phyloP scores from a whole-genome alignment of 1,139 yeast genomes.

The Taiozyma sp. region DNA sequence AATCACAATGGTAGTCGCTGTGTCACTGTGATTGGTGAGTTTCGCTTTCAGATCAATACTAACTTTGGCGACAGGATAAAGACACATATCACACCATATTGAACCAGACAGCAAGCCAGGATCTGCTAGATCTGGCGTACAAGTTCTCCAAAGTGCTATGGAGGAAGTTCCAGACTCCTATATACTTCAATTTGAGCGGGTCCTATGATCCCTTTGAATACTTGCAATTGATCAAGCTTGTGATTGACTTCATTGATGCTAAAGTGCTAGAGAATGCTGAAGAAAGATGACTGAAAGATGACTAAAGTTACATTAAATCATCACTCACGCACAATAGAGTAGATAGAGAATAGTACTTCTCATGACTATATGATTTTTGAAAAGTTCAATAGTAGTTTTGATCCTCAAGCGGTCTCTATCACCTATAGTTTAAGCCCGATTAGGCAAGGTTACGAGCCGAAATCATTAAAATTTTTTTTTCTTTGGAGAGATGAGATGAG shows the following conservation, averaged over 20 bases:
- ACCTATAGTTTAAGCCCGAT: not conserved
- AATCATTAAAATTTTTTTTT: not conserved
- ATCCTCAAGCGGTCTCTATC: too few relatives aligned
- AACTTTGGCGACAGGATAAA: conserved; percentile 21
- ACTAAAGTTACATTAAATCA: not conserved
- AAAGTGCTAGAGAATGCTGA: not conserved
- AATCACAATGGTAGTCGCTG: too few relatives aligned
- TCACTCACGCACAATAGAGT: not conserved
- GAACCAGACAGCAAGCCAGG: conserved; percentile 30
- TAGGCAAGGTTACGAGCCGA: not conserved
- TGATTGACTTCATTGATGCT: conserved; percentile 11
- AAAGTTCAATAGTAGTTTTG: not conserved
- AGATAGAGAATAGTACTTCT: not conserved
- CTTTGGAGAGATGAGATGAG: not conserved
- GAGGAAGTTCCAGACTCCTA: conserved; percentile 31
- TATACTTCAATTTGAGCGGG: conserved; percentile 34
- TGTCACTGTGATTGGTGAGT: too few relatives aligned
- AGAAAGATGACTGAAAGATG: not conserved
- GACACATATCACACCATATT: conserved; percentile 29
- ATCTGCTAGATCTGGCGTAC: conserved; percentile 30
- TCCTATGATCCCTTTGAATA: conserved; percentile 16
- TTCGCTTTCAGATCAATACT: not conserved
- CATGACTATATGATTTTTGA: not conserved
- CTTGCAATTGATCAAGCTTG: conserved; percentile 10
- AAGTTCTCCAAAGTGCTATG: conserved; percentile 31